Evolutionary conservation across 768 basidiomycete genomes (phyloP).

Genomic region (Hygrophorus pudorinus): DNA sequence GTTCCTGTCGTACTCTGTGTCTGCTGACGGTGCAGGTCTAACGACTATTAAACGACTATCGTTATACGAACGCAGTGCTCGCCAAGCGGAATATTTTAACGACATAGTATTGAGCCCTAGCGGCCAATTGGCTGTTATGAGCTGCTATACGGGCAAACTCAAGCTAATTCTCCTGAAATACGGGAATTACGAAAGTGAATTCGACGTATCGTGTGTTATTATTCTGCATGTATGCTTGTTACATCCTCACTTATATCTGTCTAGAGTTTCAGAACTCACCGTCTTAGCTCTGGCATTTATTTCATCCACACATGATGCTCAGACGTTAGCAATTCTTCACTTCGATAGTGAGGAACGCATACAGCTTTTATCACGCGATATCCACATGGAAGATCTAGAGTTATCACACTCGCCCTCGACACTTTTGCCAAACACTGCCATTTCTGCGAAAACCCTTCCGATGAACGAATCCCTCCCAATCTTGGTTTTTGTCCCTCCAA

Average conservation of each 20-base stretch:
- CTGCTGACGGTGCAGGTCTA: slow-evolving; percentile 26
- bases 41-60: slow-evolving; percentile 33
- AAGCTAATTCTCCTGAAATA: slow-evolving; percentile 50
- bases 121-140: slow-evolving; percentile 49
- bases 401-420: slow-evolving; percentile 37
- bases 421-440: slow-evolving; percentile 40
- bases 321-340: slow-evolving; percentile 57
- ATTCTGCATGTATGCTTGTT: background rate
- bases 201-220: slow-evolving; percentile 51
- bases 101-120: slow-evolving; percentile 58
- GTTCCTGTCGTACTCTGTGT: slow-evolving; percentile 42
- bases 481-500: slow-evolving; percentile 30
- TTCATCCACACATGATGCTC: slow-evolving; percentile 26
- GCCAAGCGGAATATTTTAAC: slow-evolving; percentile 62
- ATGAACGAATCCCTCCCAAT: slow-evolving; percentile 28
- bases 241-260: background rate
- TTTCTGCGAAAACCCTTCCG: slow-evolving; percentile 41
- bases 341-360: slow-evolving; percentile 51
- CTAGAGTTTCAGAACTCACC: slow-evolving; percentile 56
- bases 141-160: slow-evolving; percentile 62
- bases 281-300: slow-evolving; percentile 61
- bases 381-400: slow-evolving; percentile 39
- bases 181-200: slow-evolving; percentile 45
- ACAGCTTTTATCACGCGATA: slow-evolving; percentile 54
- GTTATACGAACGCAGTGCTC: slow-evolving; percentile 46